These are phyloP conservation scores for Begonia fuchsioides DNA, from an alignment of 306 rosid species.

Conservation along the genomic window DNA sequence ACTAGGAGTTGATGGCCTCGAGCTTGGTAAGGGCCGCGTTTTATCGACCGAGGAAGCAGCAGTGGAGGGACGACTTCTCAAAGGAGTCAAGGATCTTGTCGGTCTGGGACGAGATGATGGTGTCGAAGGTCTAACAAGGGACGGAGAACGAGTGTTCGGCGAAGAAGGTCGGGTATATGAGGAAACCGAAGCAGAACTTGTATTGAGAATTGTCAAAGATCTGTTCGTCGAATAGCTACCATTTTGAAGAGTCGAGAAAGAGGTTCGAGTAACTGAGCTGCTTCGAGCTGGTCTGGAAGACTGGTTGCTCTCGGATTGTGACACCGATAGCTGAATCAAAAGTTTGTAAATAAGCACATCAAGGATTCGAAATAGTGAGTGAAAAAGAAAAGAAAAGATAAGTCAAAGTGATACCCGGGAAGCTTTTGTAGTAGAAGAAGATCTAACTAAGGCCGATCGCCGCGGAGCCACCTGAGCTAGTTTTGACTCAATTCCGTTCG, in stretches of 20 bases:
- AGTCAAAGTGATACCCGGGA: conserved; percentile 52
- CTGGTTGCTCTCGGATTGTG: conserved; percentile 63
- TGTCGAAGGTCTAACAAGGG: conserved; percentile 64
- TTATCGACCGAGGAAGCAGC: conserved; percentile 42
- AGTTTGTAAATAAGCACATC: conserved; percentile 3
- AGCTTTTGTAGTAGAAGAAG: conserved; percentile 57
- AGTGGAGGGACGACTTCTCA: conserved; percentile 46
- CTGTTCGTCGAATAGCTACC: conserved; percentile 60
- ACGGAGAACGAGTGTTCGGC: conserved; percentile 49
- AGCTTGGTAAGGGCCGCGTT: conserved; percentile 45
- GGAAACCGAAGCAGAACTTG: conserved; percentile 95
- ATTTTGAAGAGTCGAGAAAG: conserved; percentile 54
- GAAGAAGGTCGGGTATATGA: conserved; percentile 85
- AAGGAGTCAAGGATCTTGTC: conserved; percentile 78
- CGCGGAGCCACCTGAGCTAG: conserved; percentile 34
- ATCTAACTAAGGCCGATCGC: conserved; percentile 37
- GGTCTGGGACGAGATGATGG: conserved; percentile 53
- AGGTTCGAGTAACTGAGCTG: conserved; percentile 81
- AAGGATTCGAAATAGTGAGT: neutral
- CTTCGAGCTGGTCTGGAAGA: conserved; percentile 79
- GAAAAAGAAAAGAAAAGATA: neutral
- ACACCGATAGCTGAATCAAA: conserved; percentile 71
- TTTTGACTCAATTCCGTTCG: conserved; percentile 47
- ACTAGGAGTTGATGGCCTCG: conserved; percentile 89
- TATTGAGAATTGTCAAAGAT: conserved; percentile 64